These are phyloP conservation scores for Jacaranda mimosifolia DNA, from an alignment of 257 asterid genomes.

Conservation along the genomic window DNA sequence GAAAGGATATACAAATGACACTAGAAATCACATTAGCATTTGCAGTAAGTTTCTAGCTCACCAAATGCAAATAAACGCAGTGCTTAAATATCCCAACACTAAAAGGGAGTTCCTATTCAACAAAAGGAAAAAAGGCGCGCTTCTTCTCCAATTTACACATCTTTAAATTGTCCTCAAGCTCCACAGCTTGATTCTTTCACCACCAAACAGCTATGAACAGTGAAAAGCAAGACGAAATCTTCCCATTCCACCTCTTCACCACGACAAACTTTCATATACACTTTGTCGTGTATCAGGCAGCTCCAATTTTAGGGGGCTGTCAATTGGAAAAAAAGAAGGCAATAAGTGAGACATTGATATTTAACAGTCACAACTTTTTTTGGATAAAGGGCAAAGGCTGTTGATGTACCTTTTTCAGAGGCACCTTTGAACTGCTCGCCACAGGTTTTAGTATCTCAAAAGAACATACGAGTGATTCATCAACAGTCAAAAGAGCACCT, in stretches of 20 bases:
- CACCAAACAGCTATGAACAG: slow-evolving; percentile 21
- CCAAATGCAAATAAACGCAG: slow-evolving; percentile 30
- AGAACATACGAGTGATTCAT: slow-evolving; percentile 69
- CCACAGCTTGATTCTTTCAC: slow-evolving; percentile 28
- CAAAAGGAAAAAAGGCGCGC: slow-evolving; percentile 28
- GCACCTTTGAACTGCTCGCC: slow-evolving; percentile 49
- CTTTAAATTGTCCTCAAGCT: slow-evolving; percentile 30
- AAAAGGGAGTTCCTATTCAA: slow-evolving; percentile 31
- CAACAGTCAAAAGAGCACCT: slow-evolving; percentile 80
- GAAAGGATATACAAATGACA: slow-evolving; percentile 33
- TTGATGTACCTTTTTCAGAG: slow-evolving; percentile 65
- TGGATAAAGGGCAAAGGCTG: not conserved
- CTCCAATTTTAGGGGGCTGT: slow-evolving; percentile 70
- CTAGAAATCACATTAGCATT: slow-evolving; percentile 31
- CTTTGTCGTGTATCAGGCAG: slow-evolving; percentile 33
- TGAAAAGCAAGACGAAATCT: slow-evolving; percentile 24
- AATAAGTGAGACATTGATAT: not conserved
- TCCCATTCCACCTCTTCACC: slow-evolving; percentile 33
- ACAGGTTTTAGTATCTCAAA: slow-evolving; percentile 72
- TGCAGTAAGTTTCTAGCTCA: slow-evolving; percentile 1
- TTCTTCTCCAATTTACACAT: slow-evolving; percentile 36
- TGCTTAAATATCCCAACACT: slow-evolving; percentile 34
- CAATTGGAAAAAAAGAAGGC: not conserved
- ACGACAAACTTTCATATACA: slow-evolving; percentile 30
- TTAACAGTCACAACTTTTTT: not conserved